Evolutionary conservation across 73 alveolate species (phyloP), one percentile per base, ranked within the genome.

Genomic region (Symbiodinium natans): DNA sequence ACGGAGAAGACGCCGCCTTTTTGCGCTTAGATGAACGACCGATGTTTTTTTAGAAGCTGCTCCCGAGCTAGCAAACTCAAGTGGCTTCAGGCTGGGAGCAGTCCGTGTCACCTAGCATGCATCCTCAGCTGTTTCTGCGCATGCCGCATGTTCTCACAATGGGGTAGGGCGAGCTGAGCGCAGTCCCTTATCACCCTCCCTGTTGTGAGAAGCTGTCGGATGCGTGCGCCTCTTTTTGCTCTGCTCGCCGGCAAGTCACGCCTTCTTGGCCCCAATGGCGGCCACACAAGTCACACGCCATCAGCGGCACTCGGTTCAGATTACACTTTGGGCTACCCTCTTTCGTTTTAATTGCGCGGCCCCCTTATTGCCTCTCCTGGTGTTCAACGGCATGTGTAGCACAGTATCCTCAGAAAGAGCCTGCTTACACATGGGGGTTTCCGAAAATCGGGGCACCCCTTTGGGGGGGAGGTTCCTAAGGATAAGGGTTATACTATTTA

Each of bases 111-210:
- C 77, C 77, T 63, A 21, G 77, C 31, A 63, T 23, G 77, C 77
- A 63, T 63, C 77, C 34, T 63, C 77, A 21, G 77, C 77, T 63
- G 77, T 63, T 63, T 63, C 77, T 63, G 77, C 77, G 77, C 34
- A 21, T 63, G 77, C 31, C 77, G 77, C 77, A 63, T 63, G 77
- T 63, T 63, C 77, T 63, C 77, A 21, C 77, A 15, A 63, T 11
- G 36, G 77, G 77, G 77, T 34, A 63, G 15, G 77, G 31, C 77
- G 77, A 63, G 31, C 6, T 17, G 31, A 52, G 39, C 40, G 77
- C 34, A 63, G 13, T 13, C 6, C 13, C 13, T 46, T 6, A 46
- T 27, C 31, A 25, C 77, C 77, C 40, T 23, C 40, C 77, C 77
- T 63, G 77, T 63, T 29, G 68, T 52, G 77, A 63, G 77, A 63